Evolutionary conservation across 2,329 filamentous ascomycete genomes (phyloP), one percentile per base, ranked within the genome.

Genomic region (Sclerotinia trifoliorum): DNA sequence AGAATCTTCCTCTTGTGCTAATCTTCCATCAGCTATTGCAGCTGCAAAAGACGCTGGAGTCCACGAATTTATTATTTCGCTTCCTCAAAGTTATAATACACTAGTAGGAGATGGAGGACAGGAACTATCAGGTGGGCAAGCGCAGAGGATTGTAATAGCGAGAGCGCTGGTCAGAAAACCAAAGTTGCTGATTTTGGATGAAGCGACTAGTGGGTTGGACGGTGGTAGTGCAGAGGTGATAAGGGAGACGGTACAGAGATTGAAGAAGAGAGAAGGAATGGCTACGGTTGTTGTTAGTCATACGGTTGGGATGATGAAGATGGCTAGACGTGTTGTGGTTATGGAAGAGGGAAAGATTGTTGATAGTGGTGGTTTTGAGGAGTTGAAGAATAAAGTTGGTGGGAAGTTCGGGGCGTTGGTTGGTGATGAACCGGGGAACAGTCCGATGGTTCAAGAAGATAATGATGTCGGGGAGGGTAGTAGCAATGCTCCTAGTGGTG

Each of bases 251-350:
- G 82, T 96, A 52, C 78, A 78, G 48, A 75, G 76, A 0, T 78
- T 95, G 19, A 49, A 24, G 21, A 52, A 1, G 80, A 89, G 17
- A 61, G 70, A 29, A 66, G 74, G 17, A 4, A 84, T 92, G 78
- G 90, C 90, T 0, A 86, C 96, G 0, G 82, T 97, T 21, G 84
- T 96, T 32, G 89, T 96, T 51, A 97, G 93, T 61, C 94, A 97
- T 79, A 86, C 85, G 68, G 83, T 82, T 70, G 90, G 94, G 75
- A 96, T 97, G 92, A 97, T 98, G 91, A 83, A 84, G 68, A 85
- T 92, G 69, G 91, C 90, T 0, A 88, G 93, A 76, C 83, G 86
- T 56, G 81, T 97, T 10, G 82, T 94, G 0, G 86, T 97, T 69
- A 83, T 96, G 39, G 85, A 91, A n/a, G 85, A 88, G 0, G 83